phyloP scores from a whole-genome alignment of 805 yeast species.

The Ogataea philodendri region DNA sequence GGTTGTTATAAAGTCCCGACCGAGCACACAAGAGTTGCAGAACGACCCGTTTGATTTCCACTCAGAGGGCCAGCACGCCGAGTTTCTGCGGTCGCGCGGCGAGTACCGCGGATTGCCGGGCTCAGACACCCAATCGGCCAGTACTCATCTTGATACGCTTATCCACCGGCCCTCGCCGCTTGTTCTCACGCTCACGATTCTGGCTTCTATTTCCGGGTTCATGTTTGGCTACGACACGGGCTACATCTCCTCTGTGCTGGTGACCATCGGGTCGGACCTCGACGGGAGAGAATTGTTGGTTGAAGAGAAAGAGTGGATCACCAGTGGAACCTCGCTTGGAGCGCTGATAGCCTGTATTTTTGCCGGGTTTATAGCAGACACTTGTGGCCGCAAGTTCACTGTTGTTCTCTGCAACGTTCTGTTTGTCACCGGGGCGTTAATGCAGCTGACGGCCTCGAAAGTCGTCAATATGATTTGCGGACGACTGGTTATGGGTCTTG shows the following conservation, averaged over 20 bases:
- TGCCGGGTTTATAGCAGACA: conserved; percentile 50
- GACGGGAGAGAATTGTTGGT: conserved; percentile 37
- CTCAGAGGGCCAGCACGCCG: conserved; percentile 3
- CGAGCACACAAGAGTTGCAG: conserved; percentile 2
- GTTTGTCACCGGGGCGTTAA: conserved; percentile 47
- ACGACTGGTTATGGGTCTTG: conserved; percentile 51
- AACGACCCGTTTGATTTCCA: conserved; percentile 1
- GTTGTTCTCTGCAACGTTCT: conserved; percentile 46
- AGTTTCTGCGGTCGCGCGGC: conserved; percentile 5
- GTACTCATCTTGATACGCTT: conserved; percentile 16
- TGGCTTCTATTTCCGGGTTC: conserved; percentile 55
- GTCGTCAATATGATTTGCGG: conserved; percentile 53
- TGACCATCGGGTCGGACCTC: conserved; percentile 49
- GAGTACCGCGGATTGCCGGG: conserved; percentile 36
- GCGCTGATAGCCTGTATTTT: conserved; percentile 49
- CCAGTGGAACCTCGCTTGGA: conserved; percentile 56
- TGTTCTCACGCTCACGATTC: conserved; percentile 44
- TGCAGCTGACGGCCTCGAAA: conserved; percentile 44
- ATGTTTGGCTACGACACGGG: conserved; percentile 65
- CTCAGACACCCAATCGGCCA: conserved; percentile 23
- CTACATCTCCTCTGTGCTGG: conserved; percentile 55
- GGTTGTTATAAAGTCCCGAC: conserved; percentile 1
- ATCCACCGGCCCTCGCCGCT: conserved; percentile 36
- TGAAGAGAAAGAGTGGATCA: conserved; percentile 50
- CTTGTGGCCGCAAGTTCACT: conserved; percentile 46